Base-by-base conservation (phyloP, 495 filamentous ascomycete genomes). In the Copromyces sp. region DNA sequence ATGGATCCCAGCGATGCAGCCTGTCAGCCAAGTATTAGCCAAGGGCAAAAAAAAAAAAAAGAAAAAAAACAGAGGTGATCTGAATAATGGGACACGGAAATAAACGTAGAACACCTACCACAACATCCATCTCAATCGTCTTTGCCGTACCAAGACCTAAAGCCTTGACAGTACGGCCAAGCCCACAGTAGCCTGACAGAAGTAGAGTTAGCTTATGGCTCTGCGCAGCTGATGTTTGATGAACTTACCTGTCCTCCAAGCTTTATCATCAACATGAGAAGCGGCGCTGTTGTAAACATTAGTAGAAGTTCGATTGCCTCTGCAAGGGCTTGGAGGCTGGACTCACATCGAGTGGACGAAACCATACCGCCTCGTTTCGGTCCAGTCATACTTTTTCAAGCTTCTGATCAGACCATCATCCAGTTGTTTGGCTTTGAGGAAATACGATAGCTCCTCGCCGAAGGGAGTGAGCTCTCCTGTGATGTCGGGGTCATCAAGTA, bases 1-100 rank as follows among this genome's bases (percentile, higher is more conserved):
- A 97, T 77, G 1, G 89, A 87, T 11, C 95, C 95, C 7, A 98
- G 77, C 0, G 95, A 97, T 0, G 94, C 91, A 20, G 91, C 85
- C 85, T 94, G 40, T 14, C 11, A 9, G 29, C 35, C 17, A 69
- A 3, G 39, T 45, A 71, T 75, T 39, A 74, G 41, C 14, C 14
- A 41, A 24, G 24, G 24, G 24, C 24, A 24, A 24, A 24, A 24
- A 24, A 24, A 24, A 24, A 24, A 24, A 24, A 24, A 24, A 24
- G 1, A 24, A 24, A 24, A 24, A 24, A 24, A 65, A 17, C 4
- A 29, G n/a, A 65, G 47, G 7, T 32, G 47, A 3, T 0, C 3
- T 29, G 4, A 4, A 61, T 44, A 44, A 11, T 69, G 9, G 29
- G 45, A 24, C 16, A 17, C 17, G 9, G 29, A 38, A 9, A n/a